Conservation (phyloP, 2,329 filamentous ascomycete genomes). For the Cladophialophora bantiana region DNA sequence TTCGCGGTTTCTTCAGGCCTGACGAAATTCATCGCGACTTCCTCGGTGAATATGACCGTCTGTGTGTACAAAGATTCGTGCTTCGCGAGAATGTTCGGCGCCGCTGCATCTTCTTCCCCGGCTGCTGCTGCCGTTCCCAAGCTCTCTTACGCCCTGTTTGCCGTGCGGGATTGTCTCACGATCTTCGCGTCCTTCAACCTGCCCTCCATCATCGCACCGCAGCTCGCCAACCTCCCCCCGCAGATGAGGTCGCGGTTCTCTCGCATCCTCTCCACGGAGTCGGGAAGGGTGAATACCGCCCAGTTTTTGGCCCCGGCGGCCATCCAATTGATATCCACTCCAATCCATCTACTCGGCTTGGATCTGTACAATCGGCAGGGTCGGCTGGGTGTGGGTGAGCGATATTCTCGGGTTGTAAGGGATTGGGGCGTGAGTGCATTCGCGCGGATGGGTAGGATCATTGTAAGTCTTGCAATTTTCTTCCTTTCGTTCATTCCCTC, state of each 20-base stretch:
- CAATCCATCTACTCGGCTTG: conserved; percentile 80
- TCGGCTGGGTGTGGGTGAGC: conserved; percentile 58
- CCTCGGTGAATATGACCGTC: conserved; percentile 80
- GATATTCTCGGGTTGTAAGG: conserved; percentile 67
- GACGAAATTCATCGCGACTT: conserved; percentile 81
- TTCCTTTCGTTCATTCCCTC: background rate
- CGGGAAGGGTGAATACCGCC: conserved; percentile 56
- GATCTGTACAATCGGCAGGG: conserved; percentile 78
- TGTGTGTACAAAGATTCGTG: conserved; percentile 84
- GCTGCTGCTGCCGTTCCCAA: conserved; percentile 62
- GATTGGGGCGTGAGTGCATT: conserved; percentile 78
- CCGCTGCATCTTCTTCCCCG: conserved; percentile 39
- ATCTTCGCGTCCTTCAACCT: conserved; percentile 93
- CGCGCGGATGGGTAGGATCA: conserved; percentile 79
- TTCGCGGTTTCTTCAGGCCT: conserved; percentile 73
- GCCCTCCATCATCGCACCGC: conserved; percentile 77
- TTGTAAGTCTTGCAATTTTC: conserved; percentile 24
- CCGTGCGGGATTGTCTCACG: conserved; percentile 79
- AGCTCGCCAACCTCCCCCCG: conserved; percentile 67
- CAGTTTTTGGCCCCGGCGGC: conserved; percentile 81
- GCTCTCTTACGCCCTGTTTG: conserved; percentile 77
- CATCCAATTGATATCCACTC: conserved; percentile 79
- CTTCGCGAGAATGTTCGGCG: conserved; percentile 76
- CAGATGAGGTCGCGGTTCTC: conserved; percentile 57
- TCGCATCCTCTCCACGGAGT: conserved; percentile 40